Evolutionary conservation across 2,329 filamentous ascomycete genomes (phyloP).

Genomic region (Capronia coronata): DNA sequence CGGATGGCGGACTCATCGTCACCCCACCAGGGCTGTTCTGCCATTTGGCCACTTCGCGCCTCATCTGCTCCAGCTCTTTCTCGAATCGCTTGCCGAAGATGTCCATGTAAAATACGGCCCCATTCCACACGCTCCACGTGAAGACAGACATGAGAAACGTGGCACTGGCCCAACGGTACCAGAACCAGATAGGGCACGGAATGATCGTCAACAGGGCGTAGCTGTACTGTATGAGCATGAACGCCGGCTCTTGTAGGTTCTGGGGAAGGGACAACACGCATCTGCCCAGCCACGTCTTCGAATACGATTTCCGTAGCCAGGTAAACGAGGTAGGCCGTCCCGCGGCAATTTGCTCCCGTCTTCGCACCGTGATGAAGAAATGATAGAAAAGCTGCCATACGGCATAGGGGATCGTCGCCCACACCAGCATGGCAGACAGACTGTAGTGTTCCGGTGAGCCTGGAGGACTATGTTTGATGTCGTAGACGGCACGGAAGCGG

Average conservation of each 20-base stretch:
- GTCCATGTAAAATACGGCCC: slow-evolving; percentile 95
- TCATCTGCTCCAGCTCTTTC: slow-evolving; percentile 86
- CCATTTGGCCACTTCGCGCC: slow-evolving; percentile 83
- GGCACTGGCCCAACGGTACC: slow-evolving; percentile 72
- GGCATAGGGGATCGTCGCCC: slow-evolving; percentile 88
- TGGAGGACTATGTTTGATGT: slow-evolving; percentile 62
- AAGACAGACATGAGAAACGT: slow-evolving; percentile 77
- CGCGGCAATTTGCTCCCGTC: slow-evolving; percentile 91
- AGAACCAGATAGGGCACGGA: slow-evolving; percentile 92
- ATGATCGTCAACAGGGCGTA: slow-evolving; percentile 92
- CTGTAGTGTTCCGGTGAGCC: slow-evolving; percentile 75
- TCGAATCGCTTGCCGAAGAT: slow-evolving; percentile 96
- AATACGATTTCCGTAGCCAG: slow-evolving; percentile 88
- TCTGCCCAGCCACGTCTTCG: slow-evolving; percentile 80
- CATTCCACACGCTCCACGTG: slow-evolving; percentile 91
- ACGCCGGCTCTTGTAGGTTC: slow-evolving; percentile 73
- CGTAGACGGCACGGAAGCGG: slow-evolving; percentile 78
- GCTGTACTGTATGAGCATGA: slow-evolving; percentile 91
- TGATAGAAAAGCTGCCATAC: slow-evolving; percentile 92
- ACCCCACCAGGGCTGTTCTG: slow-evolving; percentile 51
- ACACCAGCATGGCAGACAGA: slow-evolving; percentile 77
- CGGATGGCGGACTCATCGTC: slow-evolving; percentile 18
- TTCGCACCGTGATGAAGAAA: slow-evolving; percentile 87
- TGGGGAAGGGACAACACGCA: slow-evolving; percentile 72
- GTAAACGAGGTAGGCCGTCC: slow-evolving; percentile 95